Conservation (phyloP, 805 yeast genomes). For the Scheffersomyces ergatensis region DNA sequence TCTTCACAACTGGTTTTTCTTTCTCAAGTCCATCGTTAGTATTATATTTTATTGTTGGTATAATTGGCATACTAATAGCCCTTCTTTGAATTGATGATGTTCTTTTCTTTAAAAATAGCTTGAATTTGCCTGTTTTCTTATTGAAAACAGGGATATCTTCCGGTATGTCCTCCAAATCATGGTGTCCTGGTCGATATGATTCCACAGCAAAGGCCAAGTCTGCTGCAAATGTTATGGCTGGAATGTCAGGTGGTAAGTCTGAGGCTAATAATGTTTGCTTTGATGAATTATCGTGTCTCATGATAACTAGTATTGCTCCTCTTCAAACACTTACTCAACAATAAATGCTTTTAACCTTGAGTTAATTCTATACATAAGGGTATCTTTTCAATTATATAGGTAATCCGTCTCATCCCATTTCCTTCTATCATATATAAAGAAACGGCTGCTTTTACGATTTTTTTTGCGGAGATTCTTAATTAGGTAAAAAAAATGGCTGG, state of each 20-base stretch:
- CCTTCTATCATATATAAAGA: no score
- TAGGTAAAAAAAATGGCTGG: background rate
- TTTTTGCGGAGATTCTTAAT: background rate
- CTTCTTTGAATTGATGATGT: constrained; percentile 5
- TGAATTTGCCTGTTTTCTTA: constrained; percentile 17
- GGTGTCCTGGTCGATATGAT: constrained; percentile 24
- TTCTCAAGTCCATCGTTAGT: background rate
- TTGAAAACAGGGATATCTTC: constrained; percentile 19
- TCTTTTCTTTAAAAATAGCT: constrained; percentile 11
- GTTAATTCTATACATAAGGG: no score
- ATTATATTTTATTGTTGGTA: background rate
- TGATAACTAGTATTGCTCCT: no score
- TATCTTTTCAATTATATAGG: no score
- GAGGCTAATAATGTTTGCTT: constrained; percentile 20
- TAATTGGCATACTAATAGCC: constrained; percentile 21
- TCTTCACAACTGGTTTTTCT: background rate
- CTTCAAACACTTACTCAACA: no score
- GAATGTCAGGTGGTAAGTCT: constrained; percentile 23
- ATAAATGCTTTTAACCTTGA: no score
- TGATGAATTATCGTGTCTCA: background rate
- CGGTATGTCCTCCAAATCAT: constrained; percentile 27
- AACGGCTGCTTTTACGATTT: no score
- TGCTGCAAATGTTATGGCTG: constrained; percentile 16
- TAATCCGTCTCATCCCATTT: no score
- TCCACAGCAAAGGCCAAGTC: constrained; percentile 28